phyloP scores from a whole-genome alignment of 352 stramenopile genomes.

The Phytophthora cryptogea region DNA sequence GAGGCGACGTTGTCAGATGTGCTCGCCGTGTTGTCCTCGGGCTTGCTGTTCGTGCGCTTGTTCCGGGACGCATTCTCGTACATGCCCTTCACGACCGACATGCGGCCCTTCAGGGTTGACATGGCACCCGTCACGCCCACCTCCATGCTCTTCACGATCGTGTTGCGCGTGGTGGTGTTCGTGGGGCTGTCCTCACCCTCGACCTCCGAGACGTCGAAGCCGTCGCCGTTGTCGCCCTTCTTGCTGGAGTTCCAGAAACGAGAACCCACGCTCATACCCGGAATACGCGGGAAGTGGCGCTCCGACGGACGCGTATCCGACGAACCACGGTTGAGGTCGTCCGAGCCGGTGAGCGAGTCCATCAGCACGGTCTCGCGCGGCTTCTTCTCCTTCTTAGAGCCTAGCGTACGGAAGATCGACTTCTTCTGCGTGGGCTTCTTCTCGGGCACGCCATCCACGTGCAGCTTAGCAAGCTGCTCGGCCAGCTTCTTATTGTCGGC shows the following conservation, averaged over 20 bases:
- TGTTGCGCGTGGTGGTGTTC: constrained; percentile 68
- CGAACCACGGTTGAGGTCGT: constrained; percentile 65
- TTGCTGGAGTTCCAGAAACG: constrained; percentile 70
- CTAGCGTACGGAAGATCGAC: constrained; percentile 84
- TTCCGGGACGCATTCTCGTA: constrained; percentile 53
- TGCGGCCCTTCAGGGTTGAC: constrained; percentile 82
- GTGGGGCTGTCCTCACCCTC: constrained; percentile 50
- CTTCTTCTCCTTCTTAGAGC: constrained; percentile 83
- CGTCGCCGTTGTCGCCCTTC: constrained; percentile 56
- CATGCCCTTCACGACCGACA: constrained; percentile 78
- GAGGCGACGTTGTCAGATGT: constrained; percentile 30
- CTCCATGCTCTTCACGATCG: constrained; percentile 79
- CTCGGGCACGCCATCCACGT: constrained; percentile 39
- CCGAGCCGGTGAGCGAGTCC: constrained; percentile 78
- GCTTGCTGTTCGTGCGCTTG: constrained; percentile 69
- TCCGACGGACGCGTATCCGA: constrained; percentile 64
- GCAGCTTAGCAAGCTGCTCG: constrained; percentile 65
- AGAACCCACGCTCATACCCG: constrained; percentile 68
- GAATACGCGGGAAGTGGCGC: constrained; percentile 68
- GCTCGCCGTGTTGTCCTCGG: constrained; percentile 38
- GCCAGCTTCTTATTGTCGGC: constrained; percentile 76
- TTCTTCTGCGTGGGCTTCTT: constrained; percentile 70
- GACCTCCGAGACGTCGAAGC: constrained; percentile 51
- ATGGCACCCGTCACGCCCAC: constrained; percentile 73
- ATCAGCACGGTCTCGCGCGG: constrained; percentile 57